Evolutionary conservation across 83 land plant genomes (phyloP).

Genomic region (Picea mariana): DNA sequence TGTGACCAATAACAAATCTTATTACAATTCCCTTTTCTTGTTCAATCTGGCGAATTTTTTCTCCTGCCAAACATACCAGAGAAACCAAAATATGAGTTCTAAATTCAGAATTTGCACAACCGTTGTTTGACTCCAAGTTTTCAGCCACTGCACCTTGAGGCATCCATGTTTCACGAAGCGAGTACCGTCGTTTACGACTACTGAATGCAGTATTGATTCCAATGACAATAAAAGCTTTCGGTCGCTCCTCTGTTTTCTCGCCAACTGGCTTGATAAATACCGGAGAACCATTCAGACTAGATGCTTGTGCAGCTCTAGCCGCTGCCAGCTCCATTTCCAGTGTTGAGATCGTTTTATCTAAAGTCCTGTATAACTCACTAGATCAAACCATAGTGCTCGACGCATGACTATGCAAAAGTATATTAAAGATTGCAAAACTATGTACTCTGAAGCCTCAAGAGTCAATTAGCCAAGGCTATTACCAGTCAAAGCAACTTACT

Average conservation of each 20-base stretch:
- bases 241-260: constrained; percentile 36
- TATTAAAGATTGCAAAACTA: neutral
- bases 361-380: constrained; percentile 40
- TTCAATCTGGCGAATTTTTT: constrained; percentile 54
- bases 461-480: neutral
- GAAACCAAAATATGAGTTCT: constrained; percentile 13
- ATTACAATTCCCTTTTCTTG: constrained; percentile 78
- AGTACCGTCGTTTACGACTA: constrained; percentile 74
- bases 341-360: constrained; percentile 67
- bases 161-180: constrained; percentile 83
- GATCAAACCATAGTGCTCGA: neutral
- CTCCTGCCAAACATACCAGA: constrained; percentile 39
- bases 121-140: neutral
- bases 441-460: neutral
- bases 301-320: constrained; percentile 57
- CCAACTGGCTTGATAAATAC: constrained; percentile 25
- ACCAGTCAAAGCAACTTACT: constrained; percentile 29
- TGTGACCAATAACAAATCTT: constrained; percentile 83
- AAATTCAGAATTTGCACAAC: constrained; percentile 2
- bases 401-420: neutral
- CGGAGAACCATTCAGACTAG: constrained; percentile 29
- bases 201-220: constrained; percentile 81
- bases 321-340: constrained; percentile 71
- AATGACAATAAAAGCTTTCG: constrained; percentile 66
- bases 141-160: constrained; percentile 56